Conservation (phyloP, 306 rosid genomes). For the Acacia crassicarpa region DNA sequence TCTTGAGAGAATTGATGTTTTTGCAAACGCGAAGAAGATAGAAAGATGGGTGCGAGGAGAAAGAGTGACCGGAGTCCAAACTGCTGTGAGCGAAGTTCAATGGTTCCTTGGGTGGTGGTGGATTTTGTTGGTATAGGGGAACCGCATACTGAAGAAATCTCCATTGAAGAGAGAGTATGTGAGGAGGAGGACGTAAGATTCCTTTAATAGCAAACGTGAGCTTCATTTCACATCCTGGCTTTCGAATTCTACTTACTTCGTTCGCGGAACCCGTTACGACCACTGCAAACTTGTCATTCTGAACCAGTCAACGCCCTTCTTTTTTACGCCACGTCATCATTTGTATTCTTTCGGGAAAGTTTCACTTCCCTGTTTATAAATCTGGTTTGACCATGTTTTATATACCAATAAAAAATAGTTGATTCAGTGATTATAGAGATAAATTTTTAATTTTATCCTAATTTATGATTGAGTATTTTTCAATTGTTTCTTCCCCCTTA, state of each 20-base stretch:
- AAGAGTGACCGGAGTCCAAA: constrained; percentile 26
- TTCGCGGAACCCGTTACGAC: no score
- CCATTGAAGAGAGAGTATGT: constrained; percentile 21
- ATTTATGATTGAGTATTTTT: no score
- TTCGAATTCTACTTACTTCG: not conserved
- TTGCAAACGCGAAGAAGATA: constrained; percentile 47
- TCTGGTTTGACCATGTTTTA: no score
- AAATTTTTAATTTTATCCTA: no score
- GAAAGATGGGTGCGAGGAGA: constrained; percentile 39
- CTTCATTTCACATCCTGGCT: constrained; percentile 22
- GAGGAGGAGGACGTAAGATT: not conserved
- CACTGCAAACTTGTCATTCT: no score
- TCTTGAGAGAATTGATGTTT: constrained; percentile 48
- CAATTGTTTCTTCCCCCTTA: no score
- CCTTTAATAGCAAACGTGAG: constrained; percentile 2
- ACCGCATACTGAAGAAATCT: constrained; percentile 16
- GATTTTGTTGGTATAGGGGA: not conserved
- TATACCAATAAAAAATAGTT: no score
- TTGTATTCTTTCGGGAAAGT: no score
- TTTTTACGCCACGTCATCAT: no score
- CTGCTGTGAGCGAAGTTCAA: constrained; percentile 7
- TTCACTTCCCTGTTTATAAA: no score
- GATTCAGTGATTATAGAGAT: no score
- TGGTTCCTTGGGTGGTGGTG: constrained; percentile 16
- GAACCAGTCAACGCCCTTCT: not conserved